These are phyloP conservation scores for Chrysosporium queenslandicum DNA, from an alignment of 2,329 filamentous ascomycete species.

Conservation along the genomic window DNA sequence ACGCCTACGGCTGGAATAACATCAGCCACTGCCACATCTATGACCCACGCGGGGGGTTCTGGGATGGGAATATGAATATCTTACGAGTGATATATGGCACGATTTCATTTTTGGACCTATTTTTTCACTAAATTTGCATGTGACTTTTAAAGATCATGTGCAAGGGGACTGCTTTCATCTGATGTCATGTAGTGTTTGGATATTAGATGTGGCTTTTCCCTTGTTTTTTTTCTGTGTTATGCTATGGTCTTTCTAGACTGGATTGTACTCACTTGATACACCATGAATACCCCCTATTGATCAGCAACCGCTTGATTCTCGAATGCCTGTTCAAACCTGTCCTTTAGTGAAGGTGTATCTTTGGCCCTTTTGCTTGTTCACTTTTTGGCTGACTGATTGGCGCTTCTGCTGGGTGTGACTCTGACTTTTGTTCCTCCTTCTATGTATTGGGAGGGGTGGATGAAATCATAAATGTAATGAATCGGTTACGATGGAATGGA, in stretches of 20 bases:
- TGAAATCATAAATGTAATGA: not conserved
- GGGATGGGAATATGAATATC: not conserved
- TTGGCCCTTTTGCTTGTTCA: too few species aligned
- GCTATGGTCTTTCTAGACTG: not conserved
- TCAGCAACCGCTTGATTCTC: not conserved
- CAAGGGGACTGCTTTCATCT: not conserved
- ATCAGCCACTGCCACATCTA: not conserved
- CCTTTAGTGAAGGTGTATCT: too few species aligned
- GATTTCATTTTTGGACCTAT: not conserved
- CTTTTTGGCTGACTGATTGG: not conserved
- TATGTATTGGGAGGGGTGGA: not conserved
- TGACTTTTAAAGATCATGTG: not conserved
- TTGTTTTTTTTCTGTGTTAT: not conserved
- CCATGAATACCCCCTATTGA: constrained; percentile 2
- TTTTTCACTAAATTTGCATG: not conserved
- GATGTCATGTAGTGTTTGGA: not conserved
- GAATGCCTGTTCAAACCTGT: not conserved
- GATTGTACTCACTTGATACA: not conserved
- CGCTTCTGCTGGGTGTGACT: not conserved
- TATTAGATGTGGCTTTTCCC: not conserved
- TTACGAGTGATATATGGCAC: not conserved
- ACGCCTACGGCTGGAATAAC: constrained; percentile 9
- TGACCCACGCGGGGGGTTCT: not conserved
- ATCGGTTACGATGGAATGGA: not conserved
- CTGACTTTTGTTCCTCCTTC: not conserved